Conservation (phyloP, 1,284 basidiomycete genomes). For the Coniophora puteana region DNA sequence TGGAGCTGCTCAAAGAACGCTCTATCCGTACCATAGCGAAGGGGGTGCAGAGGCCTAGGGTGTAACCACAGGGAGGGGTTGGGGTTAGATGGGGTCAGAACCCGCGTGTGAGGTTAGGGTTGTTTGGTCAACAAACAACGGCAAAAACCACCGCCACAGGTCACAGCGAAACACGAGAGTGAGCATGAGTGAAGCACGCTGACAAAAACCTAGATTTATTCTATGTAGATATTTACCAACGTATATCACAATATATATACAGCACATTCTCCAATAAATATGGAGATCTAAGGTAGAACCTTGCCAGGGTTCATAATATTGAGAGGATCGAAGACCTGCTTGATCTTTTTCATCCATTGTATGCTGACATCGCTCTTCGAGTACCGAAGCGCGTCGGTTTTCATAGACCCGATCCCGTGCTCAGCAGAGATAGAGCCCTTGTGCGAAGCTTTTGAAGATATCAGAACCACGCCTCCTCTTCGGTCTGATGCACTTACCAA, state of each 20-base stretch:
- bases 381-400: slow-evolving; percentile 88
- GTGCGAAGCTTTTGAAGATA: slow-evolving; percentile 46
- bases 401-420: slow-evolving; percentile 95
- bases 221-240: no score
- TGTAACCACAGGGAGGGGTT: slow-evolving; percentile 3
- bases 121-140: slow-evolving; percentile 6
- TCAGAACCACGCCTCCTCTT: slow-evolving; percentile 1
- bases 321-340: slow-evolving; percentile 87
- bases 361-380: slow-evolving; percentile 82
- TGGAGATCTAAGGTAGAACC: slow-evolving; percentile 44
- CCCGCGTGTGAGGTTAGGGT: slow-evolving; percentile 30
- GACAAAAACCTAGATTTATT: no score
- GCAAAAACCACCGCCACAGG: neutral
- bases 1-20: neutral
- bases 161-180: neutral
- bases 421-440: slow-evolving; percentile 95
- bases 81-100: slow-evolving; percentile 14
- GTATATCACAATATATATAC: neutral
- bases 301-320: slow-evolving; percentile 92
- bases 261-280: no score
- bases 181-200: no score
- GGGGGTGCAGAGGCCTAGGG: slow-evolving; percentile 22
- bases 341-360: slow-evolving; percentile 88
- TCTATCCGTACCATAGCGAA: neutral
- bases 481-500: slow-evolving; percentile 47